Percentiles rank a stretch among this genome's conserved stretches.
These are phyloP conservation scores for Boletus coccyginus DNA, from an alignment of 768 basidiomycete species.

Conservation along the genomic window DNA sequence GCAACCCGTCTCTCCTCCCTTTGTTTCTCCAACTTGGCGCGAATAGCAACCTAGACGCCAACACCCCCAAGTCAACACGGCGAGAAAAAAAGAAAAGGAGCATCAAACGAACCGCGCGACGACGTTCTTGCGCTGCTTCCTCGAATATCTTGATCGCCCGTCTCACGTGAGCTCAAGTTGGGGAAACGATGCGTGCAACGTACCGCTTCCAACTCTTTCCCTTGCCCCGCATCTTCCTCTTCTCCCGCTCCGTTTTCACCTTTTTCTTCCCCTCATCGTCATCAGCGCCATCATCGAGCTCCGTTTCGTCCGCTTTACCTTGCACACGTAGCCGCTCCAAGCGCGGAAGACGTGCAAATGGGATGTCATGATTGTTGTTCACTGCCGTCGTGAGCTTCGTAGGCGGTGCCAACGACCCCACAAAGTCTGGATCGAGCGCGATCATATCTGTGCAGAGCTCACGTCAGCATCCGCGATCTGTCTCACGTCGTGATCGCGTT, in stretches of 20 bases:
- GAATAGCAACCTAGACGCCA: constrained; percentile 49
- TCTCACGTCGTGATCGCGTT: background rate
- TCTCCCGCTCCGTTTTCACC: constrained; percentile 43
- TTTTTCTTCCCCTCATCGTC: constrained; percentile 36
- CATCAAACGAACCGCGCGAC: constrained; percentile 57
- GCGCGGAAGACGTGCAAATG: constrained; percentile 73
- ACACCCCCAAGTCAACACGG: background rate
- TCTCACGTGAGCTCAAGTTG: background rate
- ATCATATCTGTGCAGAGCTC: constrained; percentile 66
- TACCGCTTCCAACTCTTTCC: constrained; percentile 81
- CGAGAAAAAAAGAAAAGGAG: background rate
- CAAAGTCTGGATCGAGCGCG: constrained; percentile 71
- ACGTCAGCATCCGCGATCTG: background rate
- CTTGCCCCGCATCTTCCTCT: constrained; percentile 84
- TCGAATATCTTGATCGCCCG: constrained; percentile 48
- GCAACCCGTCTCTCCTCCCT: constrained; percentile 42
- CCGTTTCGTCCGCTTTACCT: constrained; percentile 72
- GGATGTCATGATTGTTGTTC: constrained; percentile 44
- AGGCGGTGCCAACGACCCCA: constrained; percentile 65
- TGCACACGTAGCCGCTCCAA: constrained; percentile 57
- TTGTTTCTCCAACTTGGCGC: constrained; percentile 63
- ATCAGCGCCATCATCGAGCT: constrained; percentile 36
- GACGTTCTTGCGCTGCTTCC: constrained; percentile 94
- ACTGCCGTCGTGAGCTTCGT: constrained; percentile 55
- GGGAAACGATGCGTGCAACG: background rate